Percentiles rank a stretch among this genome's conserved stretches.
These are phyloP conservation scores for Backusella circina DNA, from an alignment of 192 early-diverging fungal genomes.

Conservation along the genomic window DNA sequence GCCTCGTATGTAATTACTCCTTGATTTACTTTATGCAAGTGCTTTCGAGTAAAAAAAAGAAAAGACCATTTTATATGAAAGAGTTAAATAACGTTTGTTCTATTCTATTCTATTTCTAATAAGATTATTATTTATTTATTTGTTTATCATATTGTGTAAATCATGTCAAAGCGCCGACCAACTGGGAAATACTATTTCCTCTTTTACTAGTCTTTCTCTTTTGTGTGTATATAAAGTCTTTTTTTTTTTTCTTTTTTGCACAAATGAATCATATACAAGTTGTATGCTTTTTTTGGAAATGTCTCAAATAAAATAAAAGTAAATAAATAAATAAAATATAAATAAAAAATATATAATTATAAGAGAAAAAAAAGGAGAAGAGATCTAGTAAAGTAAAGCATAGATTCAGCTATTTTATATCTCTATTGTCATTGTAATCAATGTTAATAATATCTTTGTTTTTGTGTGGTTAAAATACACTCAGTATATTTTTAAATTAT, in stretches of 20 bases:
- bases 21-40: not conserved
- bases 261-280: not conserved
- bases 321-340: not conserved
- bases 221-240: too few relatives aligned
- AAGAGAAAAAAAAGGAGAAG: not conserved
- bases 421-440: not conserved
- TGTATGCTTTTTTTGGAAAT: not conserved
- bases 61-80: not conserved
- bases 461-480: not conserved
- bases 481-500: too few relatives aligned
- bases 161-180: not conserved
- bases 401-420: not conserved
- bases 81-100: not conserved
- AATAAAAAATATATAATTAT: not conserved
- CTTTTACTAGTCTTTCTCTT: not conserved
- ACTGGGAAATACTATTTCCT: not conserved
- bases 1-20: not conserved
- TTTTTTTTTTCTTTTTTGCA: not conserved
- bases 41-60: not conserved
- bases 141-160: not conserved
- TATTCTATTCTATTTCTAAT: not conserved
- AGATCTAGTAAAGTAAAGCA: not conserved
- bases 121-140: not conserved
- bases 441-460: too few relatives aligned
- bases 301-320: not conserved